Base-by-base conservation (phyloP, 1,284 basidiomycete species). In the Puccinia horiana region DNA sequence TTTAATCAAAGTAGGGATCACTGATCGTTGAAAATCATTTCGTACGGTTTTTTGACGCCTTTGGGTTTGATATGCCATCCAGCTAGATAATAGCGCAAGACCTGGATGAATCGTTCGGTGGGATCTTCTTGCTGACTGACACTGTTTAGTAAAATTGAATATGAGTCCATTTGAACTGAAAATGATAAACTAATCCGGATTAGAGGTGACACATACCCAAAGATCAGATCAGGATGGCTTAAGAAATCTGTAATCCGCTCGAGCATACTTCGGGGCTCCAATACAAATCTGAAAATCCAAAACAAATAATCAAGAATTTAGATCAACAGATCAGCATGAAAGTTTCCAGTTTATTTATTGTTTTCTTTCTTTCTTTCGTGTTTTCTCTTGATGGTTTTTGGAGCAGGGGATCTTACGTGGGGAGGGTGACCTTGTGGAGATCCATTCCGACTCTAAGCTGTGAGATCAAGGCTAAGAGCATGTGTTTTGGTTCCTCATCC, bases 61-160 rank as follows among this genome's bases (percentile, higher is more conserved):
- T 95, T 97, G 58, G 96, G 96, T 88, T 99, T 98, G 89, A 98
- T 97, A 88, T 99, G 97, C 96, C 96, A 99, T 65, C 96, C 96
- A n/a, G 94, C 93, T 65, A 98, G 92, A 87, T 98, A 99, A 88
- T 97, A 98, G 82, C 94, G 92, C 75, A 98, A 90, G 4, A 98
- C 94, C 81, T 92, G 91, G 84, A 98, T 90, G 88, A 98, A 98
- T 54, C 97, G 90, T 86, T 97, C 94, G 87, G 97, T 93, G 49
- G 94, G 91, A 85, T 94, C 91, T 63, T 91, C 89, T 85, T 91
- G 91, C 47, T 90, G 87, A 85, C 94, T 93, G 72, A 93, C 93
- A 76, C 93, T 93, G 85, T 79, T 20, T 56, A 67, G 2, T 44
- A 8, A 12, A 58, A 23, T 23, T 2, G 26, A 29, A 26, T n/a